Conservation (phyloP, 1,284 basidiomycete genomes). For the Puccinia hordei region DNA sequence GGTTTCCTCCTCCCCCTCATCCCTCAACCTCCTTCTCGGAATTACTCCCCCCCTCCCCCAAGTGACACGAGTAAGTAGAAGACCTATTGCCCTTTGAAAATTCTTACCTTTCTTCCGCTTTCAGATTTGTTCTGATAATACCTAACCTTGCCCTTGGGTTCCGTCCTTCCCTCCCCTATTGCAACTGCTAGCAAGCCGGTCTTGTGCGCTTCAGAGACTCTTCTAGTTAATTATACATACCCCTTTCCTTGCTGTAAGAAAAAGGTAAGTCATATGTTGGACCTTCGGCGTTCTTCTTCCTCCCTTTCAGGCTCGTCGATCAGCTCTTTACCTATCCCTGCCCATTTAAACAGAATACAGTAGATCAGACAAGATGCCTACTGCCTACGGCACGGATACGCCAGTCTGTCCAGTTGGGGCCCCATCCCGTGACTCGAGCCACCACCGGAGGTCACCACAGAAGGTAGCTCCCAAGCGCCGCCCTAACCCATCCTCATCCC, state of each 20-base stretch:
- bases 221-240: no score
- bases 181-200: not conserved
- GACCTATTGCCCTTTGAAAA: not conserved
- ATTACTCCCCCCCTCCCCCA: no score
- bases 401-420: slow-evolving; percentile 12
- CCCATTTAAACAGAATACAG: not conserved
- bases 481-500: not conserved
- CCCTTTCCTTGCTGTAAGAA: no score
- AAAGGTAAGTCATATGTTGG: no score
- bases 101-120: not conserved
- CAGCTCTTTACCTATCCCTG: no score
- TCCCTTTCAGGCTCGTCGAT: no score
- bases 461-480: not conserved
- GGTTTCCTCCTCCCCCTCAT: not conserved
- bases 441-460: not conserved
- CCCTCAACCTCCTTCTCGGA: not conserved
- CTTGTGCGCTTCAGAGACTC: not conserved
- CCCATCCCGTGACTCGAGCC: not conserved
- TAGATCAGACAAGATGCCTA: not conserved
- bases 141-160: not conserved
- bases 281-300: no score
- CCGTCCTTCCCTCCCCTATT: not conserved
- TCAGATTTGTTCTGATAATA: not conserved
- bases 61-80: not conserved
- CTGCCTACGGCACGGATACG: not conserved